Percentiles rank a stretch among this genome's conserved stretches.
phyloP scores from a whole-genome alignment of 306 rosid genomes.

The Leucaena leucocephala region DNA sequence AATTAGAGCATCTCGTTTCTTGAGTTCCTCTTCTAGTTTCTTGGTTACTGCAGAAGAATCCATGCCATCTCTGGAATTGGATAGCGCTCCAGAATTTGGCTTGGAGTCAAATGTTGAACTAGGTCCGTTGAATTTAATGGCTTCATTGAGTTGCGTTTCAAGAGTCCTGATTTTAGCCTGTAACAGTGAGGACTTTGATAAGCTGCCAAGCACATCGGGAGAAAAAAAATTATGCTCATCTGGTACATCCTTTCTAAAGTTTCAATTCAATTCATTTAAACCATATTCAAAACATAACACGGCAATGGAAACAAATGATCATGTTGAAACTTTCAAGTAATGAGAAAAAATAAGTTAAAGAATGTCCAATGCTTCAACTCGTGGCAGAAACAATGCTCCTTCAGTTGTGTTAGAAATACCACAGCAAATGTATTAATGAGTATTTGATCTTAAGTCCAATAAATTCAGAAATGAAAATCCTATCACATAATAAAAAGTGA shows the following conservation, averaged over 20 bases:
- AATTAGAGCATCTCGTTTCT: conserved; percentile 92
- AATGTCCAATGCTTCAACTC: conserved; percentile 2
- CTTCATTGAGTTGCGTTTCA: conserved; percentile 71
- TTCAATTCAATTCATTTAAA: conserved; percentile 24
- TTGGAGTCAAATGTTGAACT: conserved; percentile 48
- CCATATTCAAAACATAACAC: conserved; percentile 12
- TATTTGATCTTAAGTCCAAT: neutral
- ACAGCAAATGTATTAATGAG: conserved; percentile 2
- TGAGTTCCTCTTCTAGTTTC: conserved; percentile 95
- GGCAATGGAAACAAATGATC: conserved; percentile 10
- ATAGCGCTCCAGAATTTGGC: conserved; percentile 48
- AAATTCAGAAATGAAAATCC: neutral
- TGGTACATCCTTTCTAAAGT: conserved; percentile 15
- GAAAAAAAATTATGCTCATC: conserved; percentile 11
- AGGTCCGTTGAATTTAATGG: conserved; percentile 48
- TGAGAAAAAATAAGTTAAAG: conserved; percentile 20
- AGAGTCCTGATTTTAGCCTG: conserved; percentile 73
- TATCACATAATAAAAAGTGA: neutral
- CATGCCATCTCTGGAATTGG: conserved; percentile 62
- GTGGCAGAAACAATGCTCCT: conserved; percentile 15
- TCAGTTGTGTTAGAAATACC: conserved; percentile 16
- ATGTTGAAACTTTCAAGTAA: conserved; percentile 26
- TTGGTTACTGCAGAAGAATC: conserved; percentile 74
- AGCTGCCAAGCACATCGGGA: conserved; percentile 17
- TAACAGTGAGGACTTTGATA: conserved; percentile 34